Evolutionary conservation across 2,329 filamentous ascomycete species (phyloP).

Genomic region (Hawksworthiomyces lignivorus): DNA sequence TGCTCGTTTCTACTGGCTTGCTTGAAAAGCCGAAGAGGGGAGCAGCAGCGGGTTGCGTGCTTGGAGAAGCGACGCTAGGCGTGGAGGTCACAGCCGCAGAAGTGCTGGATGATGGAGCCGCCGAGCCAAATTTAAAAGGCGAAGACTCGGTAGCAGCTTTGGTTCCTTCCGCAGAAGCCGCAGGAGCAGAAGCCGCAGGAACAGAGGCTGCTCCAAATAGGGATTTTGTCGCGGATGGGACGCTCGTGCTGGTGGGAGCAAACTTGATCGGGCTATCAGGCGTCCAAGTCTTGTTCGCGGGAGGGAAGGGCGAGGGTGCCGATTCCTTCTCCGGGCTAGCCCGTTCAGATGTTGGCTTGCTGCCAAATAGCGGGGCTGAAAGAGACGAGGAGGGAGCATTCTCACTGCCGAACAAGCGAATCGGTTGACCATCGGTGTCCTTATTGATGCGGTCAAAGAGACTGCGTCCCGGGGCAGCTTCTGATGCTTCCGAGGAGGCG

Average conservation of each 20-base stretch:
- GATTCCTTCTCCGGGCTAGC: constrained; percentile 36
- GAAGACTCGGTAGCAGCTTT: neutral
- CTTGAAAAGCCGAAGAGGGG: constrained; percentile 3
- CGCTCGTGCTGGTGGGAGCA: no score
- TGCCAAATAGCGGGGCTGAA: constrained; percentile 17
- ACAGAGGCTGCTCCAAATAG: constrained; percentile 11
- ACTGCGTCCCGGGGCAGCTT: constrained; percentile 40
- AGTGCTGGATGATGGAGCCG: constrained; percentile 1
- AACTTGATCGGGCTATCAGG: constrained; percentile 48
- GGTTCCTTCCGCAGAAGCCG: no score
- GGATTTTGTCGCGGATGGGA: constrained; percentile 12
- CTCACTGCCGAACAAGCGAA: constrained; percentile 32
- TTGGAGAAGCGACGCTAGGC: no score
- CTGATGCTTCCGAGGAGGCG: constrained; percentile 33
- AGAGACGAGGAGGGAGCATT: constrained; percentile 10
- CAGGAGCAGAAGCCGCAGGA: neutral
- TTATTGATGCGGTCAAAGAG: constrained; percentile 49
- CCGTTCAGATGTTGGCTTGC: constrained; percentile 25
- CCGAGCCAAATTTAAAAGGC: constrained; percentile 9
- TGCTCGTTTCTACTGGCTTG: constrained; percentile 6
- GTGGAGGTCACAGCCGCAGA: no score
- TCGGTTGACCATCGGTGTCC: constrained; percentile 40
- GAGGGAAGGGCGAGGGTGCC: constrained; percentile 13
- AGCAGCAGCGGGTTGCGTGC: neutral
- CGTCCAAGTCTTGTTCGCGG: constrained; percentile 41